Evolutionary conservation across 805 yeast genomes (phyloP), one percentile per base, ranked within the genome.

Genomic region (Ogataea parapolymorpha): DNA sequence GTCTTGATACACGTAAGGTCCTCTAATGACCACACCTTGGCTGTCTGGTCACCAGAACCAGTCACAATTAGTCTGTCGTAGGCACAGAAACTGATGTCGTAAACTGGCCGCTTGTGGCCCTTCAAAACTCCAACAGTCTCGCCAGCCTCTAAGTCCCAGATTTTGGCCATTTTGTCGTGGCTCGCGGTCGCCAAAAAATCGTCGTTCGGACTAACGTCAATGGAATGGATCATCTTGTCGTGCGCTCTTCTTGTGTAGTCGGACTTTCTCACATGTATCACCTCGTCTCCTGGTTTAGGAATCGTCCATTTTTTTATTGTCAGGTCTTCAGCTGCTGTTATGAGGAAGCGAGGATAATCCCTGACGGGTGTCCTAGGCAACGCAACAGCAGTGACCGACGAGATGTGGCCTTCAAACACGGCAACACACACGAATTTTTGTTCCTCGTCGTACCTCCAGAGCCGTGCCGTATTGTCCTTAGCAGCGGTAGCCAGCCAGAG

Each of bases 161-260:
- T 67, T 58, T 93, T 93, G 45, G 85, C 93, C 2, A 90, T 75
- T 56, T 91, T 86, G 63, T 93, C 99, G 60, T 85, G 95, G 10
- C 96, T 85, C 2, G 96, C 98, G 1, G 97, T 84, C 0, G 96
- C 98, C 56, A 93, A 81, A 37, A 74, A 70, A 49, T 82, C 83
- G 62, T 91, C 95, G 56, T 89, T 87, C 13, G 96, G 95, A n/a
- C 97, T 75, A 4, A 93, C 71, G 49, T 89, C 96, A 39, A 93
- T 67, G 2, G 91, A 76, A 56, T 93, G 95, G 45, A 93, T 93
- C 62, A 93, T 96, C 61, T 91, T 93, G 41, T 93, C 98, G 61
- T 93, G 99, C 1, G 97, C 98, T 56, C 90, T 79, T 70, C 96
- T 79, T 0, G 99, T 93, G 62, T 83, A 93, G 40, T 81, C 88